These are phyloP conservation scores for Cunninghamia lanceolata DNA, from an alignment of 75 land plant species.

Conservation along the genomic window DNA sequence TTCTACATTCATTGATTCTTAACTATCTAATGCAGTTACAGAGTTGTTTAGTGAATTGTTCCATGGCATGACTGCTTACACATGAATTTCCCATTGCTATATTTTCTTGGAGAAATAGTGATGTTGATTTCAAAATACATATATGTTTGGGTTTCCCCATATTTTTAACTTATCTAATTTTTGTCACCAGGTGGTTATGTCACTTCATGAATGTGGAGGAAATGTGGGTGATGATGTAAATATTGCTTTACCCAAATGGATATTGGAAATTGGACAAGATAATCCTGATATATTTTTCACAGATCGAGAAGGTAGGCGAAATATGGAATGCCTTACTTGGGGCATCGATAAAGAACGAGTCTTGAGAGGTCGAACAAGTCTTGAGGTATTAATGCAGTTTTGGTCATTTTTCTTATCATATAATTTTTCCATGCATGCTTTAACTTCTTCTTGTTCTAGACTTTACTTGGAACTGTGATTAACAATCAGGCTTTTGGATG, in stretches of 20 bases:
- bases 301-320: conserved; percentile 76
- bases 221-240: conserved; percentile 92
- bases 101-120: neutral
- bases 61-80: neutral
- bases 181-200: conserved; percentile 85
- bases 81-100: neutral
- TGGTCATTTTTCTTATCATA: neutral
- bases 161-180: conserved; percentile 1
- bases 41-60: neutral
- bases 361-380: conserved; percentile 80
- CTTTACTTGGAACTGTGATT: neutral
- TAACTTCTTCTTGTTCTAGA: neutral
- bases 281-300: conserved; percentile 97
- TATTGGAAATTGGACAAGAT: conserved; percentile 78
- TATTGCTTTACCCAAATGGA: conserved; percentile 91
- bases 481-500: neutral
- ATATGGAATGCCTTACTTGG: conserved; percentile 93
- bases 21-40: neutral
- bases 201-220: conserved; percentile 99
- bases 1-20: neutral
- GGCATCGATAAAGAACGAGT: conserved; percentile 90
- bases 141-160: neutral
- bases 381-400: conserved; percentile 62
- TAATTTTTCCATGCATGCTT: neutral
- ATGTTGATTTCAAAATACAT: neutral